Percentiles rank a stretch among this genome's conserved stretches.
These are phyloP conservation scores for Cubamyces sp. DNA, from an alignment of 768 basidiomycete genomes.

Conservation along the genomic window DNA sequence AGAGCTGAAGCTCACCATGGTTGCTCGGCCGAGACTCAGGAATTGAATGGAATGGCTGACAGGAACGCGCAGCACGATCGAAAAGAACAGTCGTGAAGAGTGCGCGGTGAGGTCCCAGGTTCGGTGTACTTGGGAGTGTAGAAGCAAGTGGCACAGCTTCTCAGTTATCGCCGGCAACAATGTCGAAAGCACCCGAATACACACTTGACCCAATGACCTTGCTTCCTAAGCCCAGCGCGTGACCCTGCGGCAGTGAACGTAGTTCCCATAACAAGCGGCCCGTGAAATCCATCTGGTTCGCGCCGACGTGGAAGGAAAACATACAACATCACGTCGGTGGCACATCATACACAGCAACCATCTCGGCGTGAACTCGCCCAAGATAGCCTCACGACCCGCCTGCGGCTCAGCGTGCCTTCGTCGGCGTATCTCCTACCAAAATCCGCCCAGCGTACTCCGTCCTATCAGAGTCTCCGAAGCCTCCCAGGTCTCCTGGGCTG, in stretches of 20 bases:
- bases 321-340: background rate
- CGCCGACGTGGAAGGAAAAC: background rate
- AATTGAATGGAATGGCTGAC: too few relatives aligned
- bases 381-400: background rate
- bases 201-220: background rate
- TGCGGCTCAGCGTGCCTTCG: slow-evolving; percentile 21
- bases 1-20: background rate
- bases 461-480: slow-evolving; percentile 3
- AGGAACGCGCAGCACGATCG: background rate
- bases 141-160: slow-evolving; percentile 20
- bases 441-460: slow-evolving; percentile 8
- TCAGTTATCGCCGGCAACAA: slow-evolving; percentile 11
- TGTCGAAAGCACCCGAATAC: slow-evolving; percentile 12
- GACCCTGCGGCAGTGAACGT: slow-evolving; percentile 17
- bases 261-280: slow-evolving; percentile 10
- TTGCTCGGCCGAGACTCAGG: background rate
- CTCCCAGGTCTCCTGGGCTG: slow-evolving; percentile 21
- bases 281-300: background rate
- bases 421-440: slow-evolving; percentile 31
- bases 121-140: background rate
- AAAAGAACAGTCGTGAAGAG: background rate
- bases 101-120: background rate
- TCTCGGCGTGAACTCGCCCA: background rate
- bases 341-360: background rate
- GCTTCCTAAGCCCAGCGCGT: slow-evolving; percentile 9